A percentile compares a stretch with the other conserved stretches of the same genome.
Conservation (phyloP, 768 basidiomycete species). For the Phanerochaete carnosa region DNA sequence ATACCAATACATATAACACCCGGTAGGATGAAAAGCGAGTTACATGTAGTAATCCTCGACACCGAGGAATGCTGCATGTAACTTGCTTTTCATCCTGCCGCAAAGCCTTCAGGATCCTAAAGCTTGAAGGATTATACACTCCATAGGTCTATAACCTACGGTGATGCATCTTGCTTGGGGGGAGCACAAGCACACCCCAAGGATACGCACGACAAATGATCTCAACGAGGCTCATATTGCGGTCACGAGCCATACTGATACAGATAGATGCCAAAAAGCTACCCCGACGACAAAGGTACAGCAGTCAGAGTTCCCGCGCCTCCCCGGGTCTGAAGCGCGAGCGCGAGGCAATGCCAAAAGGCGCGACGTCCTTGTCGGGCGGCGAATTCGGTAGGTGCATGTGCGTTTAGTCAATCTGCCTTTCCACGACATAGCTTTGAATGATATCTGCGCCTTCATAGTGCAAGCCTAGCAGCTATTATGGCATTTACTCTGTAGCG, state of each 20-base stretch:
- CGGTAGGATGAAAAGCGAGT: no score
- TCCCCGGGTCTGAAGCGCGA: constrained; percentile 18
- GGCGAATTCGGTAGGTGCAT: constrained; percentile 4
- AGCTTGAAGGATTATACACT: no score
- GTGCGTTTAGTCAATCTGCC: constrained; percentile 7
- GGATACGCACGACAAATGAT: not conserved
- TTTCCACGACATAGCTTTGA: constrained; percentile 10
- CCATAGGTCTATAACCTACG: no score
- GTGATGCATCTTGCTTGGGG: no score
- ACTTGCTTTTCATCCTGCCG: no score
- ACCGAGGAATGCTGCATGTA: no score
- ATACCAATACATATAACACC: no score
- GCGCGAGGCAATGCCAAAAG: constrained; percentile 22
- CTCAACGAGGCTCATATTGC: not conserved
- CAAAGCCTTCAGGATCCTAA: no score
- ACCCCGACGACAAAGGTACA: constrained; percentile 12
- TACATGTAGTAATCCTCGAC: no score
- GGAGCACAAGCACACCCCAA: not conserved
- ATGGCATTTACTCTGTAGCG: constrained; percentile 25
- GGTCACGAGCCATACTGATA: constrained; percentile 12
- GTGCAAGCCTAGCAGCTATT: constrained; percentile 24
- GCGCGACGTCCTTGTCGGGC: constrained; percentile 15
- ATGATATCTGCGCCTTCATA: constrained; percentile 18
- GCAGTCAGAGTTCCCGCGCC: constrained; percentile 17
- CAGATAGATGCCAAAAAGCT: constrained; percentile 15